Conservation (phyloP, 1,139 yeast species). For the Diutina scorzettiae region DNA sequence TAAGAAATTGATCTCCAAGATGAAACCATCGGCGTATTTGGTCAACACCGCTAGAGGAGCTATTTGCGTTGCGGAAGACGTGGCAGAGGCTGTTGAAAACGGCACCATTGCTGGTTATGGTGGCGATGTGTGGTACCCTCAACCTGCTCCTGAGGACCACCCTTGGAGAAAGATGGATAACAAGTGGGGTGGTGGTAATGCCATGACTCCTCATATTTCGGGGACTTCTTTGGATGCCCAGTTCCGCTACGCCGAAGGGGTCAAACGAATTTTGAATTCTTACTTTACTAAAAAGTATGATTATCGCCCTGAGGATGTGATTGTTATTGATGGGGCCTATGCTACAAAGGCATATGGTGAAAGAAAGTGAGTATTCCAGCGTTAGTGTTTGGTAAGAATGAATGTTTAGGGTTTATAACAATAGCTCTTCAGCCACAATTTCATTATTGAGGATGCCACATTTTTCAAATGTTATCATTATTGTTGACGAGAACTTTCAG, state of each 20-base stretch:
- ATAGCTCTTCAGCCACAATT: too few relatives aligned
- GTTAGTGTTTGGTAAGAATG: too few relatives aligned
- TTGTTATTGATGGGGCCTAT: conserved; percentile 60
- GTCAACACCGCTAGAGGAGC: conserved; percentile 86
- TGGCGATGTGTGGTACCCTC: conserved; percentile 78
- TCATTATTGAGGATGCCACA: too few relatives aligned
- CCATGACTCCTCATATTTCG: conserved; percentile 76
- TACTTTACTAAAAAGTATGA: conserved; percentile 52
- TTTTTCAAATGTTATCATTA: too few relatives aligned
- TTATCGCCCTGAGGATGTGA: conserved; percentile 64
- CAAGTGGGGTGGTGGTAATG: conserved; percentile 59
- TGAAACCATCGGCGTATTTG: conserved; percentile 68
- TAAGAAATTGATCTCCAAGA: conserved; percentile 54
- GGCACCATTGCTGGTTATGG: conserved; percentile 74
- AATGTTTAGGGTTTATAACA: too few relatives aligned
- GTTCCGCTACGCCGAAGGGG: conserved; percentile 59
- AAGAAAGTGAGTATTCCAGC: conserved; percentile 25
- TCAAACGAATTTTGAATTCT: conserved; percentile 48
- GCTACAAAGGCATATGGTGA: conserved; percentile 65
- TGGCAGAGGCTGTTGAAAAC: conserved; percentile 57
- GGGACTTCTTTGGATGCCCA: conserved; percentile 80
- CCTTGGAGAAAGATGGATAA: conserved; percentile 68
- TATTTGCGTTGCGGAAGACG: conserved; percentile 59
- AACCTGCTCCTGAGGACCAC: conserved; percentile 67
- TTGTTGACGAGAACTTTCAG: too few relatives aligned